These are phyloP conservation scores for Verticillium nonalfalfae DNA, from an alignment of 2,329 filamentous ascomycete genomes.

Conservation along the genomic window DNA sequence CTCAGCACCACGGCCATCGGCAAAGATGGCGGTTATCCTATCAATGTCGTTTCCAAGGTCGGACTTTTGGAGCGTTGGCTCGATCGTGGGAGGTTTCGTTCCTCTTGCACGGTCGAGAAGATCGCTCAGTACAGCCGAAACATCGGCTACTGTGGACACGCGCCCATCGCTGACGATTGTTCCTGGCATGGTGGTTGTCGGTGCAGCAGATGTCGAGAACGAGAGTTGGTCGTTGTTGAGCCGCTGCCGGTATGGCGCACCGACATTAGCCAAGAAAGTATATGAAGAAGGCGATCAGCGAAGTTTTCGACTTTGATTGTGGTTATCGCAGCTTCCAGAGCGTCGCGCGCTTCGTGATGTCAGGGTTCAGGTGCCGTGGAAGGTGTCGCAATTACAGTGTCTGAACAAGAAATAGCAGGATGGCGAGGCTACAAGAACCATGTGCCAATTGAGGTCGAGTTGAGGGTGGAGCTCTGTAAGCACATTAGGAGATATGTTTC, in stretches of 20 bases:
- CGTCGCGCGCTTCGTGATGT: not conserved
- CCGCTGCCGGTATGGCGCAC: not conserved
- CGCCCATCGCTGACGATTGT: constrained; percentile 35
- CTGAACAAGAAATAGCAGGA: not conserved
- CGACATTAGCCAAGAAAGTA: not conserved
- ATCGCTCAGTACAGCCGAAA: constrained; percentile 46
- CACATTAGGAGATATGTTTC: not conserved
- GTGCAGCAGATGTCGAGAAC: not conserved
- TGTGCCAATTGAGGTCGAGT: not conserved
- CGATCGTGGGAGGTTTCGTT: constrained; percentile 57
- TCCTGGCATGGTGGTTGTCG: constrained; percentile 40
- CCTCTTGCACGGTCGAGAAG: constrained; percentile 53
- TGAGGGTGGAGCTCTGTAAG: not conserved
- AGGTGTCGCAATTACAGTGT: not conserved
- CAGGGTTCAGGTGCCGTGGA: not conserved
- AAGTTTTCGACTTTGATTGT: not conserved
- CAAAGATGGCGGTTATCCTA: constrained; percentile 36
- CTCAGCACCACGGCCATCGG: constrained; percentile 17
- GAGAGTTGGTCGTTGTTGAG: not conserved
- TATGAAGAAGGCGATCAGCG: not conserved
- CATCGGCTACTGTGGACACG: constrained; percentile 46
- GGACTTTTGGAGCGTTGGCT: constrained; percentile 68
- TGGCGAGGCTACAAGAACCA: not conserved
- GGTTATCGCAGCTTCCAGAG: no score
- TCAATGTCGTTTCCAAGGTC: constrained; percentile 49